These are phyloP conservation scores for Neoboletus magnificus DNA, from an alignment of 768 basidiomycete genomes.

Conservation along the genomic window DNA sequence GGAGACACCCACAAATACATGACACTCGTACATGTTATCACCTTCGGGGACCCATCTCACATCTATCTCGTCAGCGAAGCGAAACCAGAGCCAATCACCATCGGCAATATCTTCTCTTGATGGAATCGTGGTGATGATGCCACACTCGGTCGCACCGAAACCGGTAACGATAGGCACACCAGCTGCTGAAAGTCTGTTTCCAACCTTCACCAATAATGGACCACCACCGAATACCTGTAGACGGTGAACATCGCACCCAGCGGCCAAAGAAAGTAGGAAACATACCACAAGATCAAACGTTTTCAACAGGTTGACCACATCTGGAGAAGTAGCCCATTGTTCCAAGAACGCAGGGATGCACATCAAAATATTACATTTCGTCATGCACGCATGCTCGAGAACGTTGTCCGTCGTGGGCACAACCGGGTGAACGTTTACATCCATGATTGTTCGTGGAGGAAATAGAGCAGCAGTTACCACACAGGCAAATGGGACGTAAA, in stretches of 20 bases:
- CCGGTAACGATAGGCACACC: slow-evolving; percentile 12
- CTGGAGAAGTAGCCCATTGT: slow-evolving; percentile 10
- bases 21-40: slow-evolving; percentile 33
- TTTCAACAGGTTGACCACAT: background rate
- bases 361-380: slow-evolving; percentile 9
- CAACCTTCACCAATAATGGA: slow-evolving; percentile 9
- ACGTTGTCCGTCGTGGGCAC: slow-evolving; percentile 18
- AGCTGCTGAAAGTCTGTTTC: slow-evolving; percentile 8
- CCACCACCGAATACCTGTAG: slow-evolving; percentile 11
- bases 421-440: slow-evolving; percentile 7
- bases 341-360: slow-evolving; percentile 20
- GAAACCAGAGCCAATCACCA: slow-evolving; percentile 18
- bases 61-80: slow-evolving; percentile 9
- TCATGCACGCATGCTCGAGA: slow-evolving; percentile 9
- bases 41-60: slow-evolving; percentile 30
- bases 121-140: background rate
- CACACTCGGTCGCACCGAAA: slow-evolving; percentile 24
- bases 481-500: slow-evolving; percentile 31
- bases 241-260: background rate
- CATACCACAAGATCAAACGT: slow-evolving; percentile 1
- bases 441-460: slow-evolving; percentile 23
- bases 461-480: slow-evolving; percentile 28
- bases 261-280: too few relatives aligned
- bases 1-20: slow-evolving; percentile 28
- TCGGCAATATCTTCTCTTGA: slow-evolving; percentile 4